These are phyloP conservation scores for Desmodesmus armatus DNA, from an alignment of 139 green algal species.

Conservation along the genomic window DNA sequence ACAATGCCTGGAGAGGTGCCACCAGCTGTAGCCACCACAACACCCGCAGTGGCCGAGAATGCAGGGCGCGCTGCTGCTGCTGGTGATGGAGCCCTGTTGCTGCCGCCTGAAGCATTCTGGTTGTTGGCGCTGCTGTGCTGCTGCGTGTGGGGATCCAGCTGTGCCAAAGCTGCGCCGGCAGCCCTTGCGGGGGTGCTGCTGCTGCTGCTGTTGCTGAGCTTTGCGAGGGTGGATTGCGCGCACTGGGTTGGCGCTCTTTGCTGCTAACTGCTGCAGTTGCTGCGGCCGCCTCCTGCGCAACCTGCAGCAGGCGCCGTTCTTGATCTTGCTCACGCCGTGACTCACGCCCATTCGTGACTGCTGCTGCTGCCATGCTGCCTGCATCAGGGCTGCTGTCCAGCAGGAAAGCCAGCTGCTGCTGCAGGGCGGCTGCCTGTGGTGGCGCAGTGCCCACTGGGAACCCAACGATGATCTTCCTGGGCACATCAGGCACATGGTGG, in stretches of 20 bases:
- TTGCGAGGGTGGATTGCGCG: not conserved
- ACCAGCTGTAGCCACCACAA: not conserved
- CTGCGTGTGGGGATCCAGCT: not conserved
- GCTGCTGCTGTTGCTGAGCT: not conserved
- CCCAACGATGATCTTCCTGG: constrained; percentile 38
- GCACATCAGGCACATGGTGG: not conserved
- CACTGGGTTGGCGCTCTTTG: not conserved
- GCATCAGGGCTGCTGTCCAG: not conserved
- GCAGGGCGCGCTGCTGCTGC: constrained; percentile 2
- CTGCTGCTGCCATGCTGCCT: constrained; percentile 4
- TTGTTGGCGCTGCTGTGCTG: not conserved
- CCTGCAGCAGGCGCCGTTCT: not conserved
- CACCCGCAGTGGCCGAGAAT: not conserved
- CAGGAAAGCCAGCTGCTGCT: not conserved
- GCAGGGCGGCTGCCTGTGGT: not conserved
- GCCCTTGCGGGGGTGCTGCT: not conserved
- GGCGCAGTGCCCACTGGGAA: constrained; percentile 8
- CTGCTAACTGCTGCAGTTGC: not conserved
- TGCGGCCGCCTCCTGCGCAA: not conserved
- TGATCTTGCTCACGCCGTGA: not conserved
- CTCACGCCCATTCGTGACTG: not conserved
- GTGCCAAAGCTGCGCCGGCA: not conserved
- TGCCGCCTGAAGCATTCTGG: not conserved
- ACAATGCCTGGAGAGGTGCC: not conserved
- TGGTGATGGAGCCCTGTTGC: not conserved